Evolutionary conservation across 768 basidiomycete species (phyloP), one percentile per base, ranked within the genome.

Genomic region (button mushroom (Agaricus bisporus)): DNA sequence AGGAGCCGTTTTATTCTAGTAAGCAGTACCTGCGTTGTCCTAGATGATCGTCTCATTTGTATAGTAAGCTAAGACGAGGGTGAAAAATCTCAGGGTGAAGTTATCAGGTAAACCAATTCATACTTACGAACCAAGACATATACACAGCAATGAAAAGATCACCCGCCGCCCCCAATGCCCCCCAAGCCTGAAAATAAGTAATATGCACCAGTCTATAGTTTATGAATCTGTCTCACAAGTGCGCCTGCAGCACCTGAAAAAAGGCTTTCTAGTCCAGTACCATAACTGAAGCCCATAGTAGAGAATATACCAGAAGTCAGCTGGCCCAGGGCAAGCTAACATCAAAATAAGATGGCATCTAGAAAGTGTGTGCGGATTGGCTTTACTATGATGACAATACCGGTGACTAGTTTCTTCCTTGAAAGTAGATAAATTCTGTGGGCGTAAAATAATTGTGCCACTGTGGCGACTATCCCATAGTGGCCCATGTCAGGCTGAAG

Each of bases 41-140:
- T 26, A 6, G 44, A 39, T 6, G 28, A 22, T 17, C n/a, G 26
- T 20, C 5, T 12, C 44, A 53, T 17, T 12, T 47, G 51, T 29
- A 29, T 29, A 5, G 29, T 29, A 10, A 14, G 20, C 46, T 25
- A 45, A 53, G 12, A 53, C 12, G n/a, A 10, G 14, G 9, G 15
- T 18, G 9, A 1, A n/a, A 20, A n/a, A 35, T 14, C 18, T 12
- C 7, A 25, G 43, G 11, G 20, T 20, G 43, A 35, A 45, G 11
- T 45, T 2, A 15, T n/a, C 5, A 11, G 26, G 11, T 3, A 15
- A 3, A 48, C 7, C 4, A 10, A n/a, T n/a, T 5, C 1, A 35
- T 48, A 47, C 51, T 14, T 29, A 53, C 45, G 41, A 46, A 41
- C n/a, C 26, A 20, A 7, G 41, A 39, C 51, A 53, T 53, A 28